Base-by-base conservation (phyloP, 164 flowering plant genomes). In the Magnolia kwangsiensis region DNA sequence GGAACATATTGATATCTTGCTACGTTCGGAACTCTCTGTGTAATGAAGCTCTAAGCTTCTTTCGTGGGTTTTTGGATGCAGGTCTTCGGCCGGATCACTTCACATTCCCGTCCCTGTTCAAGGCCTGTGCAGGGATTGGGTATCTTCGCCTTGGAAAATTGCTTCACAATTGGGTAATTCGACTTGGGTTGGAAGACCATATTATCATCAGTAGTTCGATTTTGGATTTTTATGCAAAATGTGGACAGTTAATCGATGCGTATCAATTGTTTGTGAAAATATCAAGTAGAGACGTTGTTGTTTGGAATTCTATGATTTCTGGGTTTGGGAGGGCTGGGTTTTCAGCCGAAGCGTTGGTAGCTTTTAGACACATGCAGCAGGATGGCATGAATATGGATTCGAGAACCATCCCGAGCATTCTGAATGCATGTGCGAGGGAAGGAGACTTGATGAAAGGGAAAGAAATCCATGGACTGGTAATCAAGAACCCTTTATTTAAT, bases 301-400 rank as follows among this genome's bases (percentile, higher is more conserved):
- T 75, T 58, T 88, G 93, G 91, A 88, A 88, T 79, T 75, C 81
- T 5, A 85, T 90, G 55, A 87, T 89, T 78, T 81, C 84, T 1
- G 88, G 88, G 73, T 78, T 85, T 68, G 84, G 77, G 0, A 86
- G 79, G 75, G 85, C 80, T 72, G 90, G 88, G 11, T 76, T 80
- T 55, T 82, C 75, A 8, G 23, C 8, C 20, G 86, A 88, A 51
- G 89, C 87, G 27, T 80, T 88, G 78, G 72, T 9, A 67, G 87
- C 45, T 78, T 84, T 84, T 72, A 72, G 78, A 66, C 68, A 71
- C 21, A 89, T 89, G 92, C 76, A 81, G 73, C 16, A 20, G 69
- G 84, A 79, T 75, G 86, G 85, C 7, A 2, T 37, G 29, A 76
- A 80, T 50, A 78, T 85, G 80, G 89, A 89, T 78, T 73, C 73